Percentiles rank a stretch among this genome's conserved stretches.
phyloP scores from a whole-genome alignment of 176 grass and related monocot species.

The Triticum aestivum region DNA sequence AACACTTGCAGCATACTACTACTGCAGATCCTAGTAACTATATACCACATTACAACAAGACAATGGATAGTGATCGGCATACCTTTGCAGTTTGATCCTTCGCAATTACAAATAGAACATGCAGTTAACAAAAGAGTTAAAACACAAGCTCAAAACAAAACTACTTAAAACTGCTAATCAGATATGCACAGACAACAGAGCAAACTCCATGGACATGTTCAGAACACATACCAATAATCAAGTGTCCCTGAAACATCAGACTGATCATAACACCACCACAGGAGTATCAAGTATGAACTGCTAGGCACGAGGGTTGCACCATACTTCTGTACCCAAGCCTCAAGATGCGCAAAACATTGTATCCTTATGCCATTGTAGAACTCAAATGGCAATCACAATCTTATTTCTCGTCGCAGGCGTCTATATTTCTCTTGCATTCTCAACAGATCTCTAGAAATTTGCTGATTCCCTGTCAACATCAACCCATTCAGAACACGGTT shows the following conservation, averaged over 20 bases:
- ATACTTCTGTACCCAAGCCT: background rate
- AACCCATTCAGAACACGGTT: conserved; percentile 82
- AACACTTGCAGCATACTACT: background rate
- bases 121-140: background rate
- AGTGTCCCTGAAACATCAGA: background rate
- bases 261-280: background rate
- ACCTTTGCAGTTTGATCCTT: background rate
- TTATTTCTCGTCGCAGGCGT: conserved; percentile 56
- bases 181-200: background rate
- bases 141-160: background rate
- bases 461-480: conserved; percentile 81
- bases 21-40: background rate
- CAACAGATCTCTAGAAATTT: conserved; percentile 67
- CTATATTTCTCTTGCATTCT: conserved; percentile 81
- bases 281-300: background rate
- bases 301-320: background rate
- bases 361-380: background rate
- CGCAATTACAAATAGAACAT: background rate
- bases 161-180: background rate
- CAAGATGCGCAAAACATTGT: background rate
- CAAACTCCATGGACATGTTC: background rate
- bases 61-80: background rate
- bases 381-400: conserved; percentile 39
- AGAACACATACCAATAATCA: background rate
- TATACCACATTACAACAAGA: background rate